Evolutionary conservation across 352 stramenopile species (phyloP).

Genomic region (Phytophthora chlamydospora): DNA sequence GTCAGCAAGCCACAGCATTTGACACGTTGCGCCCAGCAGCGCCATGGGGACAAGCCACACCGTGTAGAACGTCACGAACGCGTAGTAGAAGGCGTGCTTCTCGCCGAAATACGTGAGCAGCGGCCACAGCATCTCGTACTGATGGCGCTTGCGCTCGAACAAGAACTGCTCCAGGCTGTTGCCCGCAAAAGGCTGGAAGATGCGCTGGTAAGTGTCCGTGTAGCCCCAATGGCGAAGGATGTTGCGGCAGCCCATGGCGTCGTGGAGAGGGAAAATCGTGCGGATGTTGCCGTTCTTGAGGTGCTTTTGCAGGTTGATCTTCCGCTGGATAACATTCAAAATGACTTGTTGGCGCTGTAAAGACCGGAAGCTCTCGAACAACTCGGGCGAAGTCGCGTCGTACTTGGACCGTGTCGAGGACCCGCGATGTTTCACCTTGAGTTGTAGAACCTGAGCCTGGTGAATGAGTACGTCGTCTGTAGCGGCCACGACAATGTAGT

Average conservation of each 20-base stretch:
- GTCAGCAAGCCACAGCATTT: conserved; percentile 49
- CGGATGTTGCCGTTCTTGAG: conserved; percentile 55
- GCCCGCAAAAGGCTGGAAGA: conserved; percentile 66
- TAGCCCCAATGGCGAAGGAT: conserved; percentile 71
- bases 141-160: conserved; percentile 58
- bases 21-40: conserved; percentile 49
- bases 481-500: conserved; percentile 71
- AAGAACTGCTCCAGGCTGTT: conserved; percentile 66
- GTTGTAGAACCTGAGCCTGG: conserved; percentile 63
- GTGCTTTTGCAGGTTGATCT: conserved; percentile 71
- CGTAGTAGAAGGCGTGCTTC: conserved; percentile 84
- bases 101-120: conserved; percentile 84
- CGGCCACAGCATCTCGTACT: conserved; percentile 85
- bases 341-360: conserved; percentile 81
- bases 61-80: conserved; percentile 78
- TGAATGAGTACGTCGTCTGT: conserved; percentile 62
- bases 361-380: conserved; percentile 77
- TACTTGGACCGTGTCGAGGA: conserved; percentile 67
- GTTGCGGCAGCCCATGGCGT: conserved; percentile 60
- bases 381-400: conserved; percentile 36
- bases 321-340: conserved; percentile 74
- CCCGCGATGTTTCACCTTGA: conserved; percentile 78
- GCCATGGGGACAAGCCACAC: conserved; percentile 72
- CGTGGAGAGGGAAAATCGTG: conserved; percentile 74
- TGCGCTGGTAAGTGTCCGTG: conserved; percentile 31